Conservation (phyloP, 73 alveolate species). For the Tetrahymena malaccensis region DNA sequence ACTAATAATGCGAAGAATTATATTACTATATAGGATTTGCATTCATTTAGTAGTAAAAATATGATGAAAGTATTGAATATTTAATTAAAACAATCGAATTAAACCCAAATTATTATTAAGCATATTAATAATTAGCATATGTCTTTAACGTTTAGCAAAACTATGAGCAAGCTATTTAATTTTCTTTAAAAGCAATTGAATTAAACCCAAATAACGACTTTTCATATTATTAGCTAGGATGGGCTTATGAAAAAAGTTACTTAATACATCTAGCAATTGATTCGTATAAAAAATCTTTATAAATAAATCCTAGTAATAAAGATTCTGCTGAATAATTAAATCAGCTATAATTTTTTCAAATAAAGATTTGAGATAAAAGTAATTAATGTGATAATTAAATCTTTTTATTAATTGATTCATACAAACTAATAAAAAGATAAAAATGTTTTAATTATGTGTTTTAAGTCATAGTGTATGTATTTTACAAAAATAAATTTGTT, state of each 20-base stretch:
- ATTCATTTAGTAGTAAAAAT: too few relatives aligned
- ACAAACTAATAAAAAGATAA: too few relatives aligned
- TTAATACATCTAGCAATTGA: neutral
- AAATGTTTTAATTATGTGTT: too few relatives aligned
- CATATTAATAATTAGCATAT: neutral
- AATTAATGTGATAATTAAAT: too few relatives aligned
- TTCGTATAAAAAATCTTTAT: neutral
- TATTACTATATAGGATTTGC: neutral
- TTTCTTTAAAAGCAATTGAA: neutral
- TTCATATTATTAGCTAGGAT: neutral
- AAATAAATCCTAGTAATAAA: neutral
- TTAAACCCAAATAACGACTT: neutral
- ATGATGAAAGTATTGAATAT: neutral
- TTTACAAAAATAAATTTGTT: too few relatives aligned
- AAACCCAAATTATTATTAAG: neutral
- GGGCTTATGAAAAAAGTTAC: neutral
- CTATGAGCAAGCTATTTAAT: neutral
- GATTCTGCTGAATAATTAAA: neutral
- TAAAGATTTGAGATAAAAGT: neutral
- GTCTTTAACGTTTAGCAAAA: neutral
- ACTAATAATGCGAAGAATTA: neutral
- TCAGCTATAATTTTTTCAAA: neutral
- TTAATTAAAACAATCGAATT: neutral
- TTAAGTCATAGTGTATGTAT: too few relatives aligned
- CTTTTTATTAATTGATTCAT: too few relatives aligned